Percentiles rank a stretch among this genome's conserved stretches.
Evolutionary conservation across 768 basidiomycete genomes (phyloP).

Genomic region (Guyanaporus albipodus): DNA sequence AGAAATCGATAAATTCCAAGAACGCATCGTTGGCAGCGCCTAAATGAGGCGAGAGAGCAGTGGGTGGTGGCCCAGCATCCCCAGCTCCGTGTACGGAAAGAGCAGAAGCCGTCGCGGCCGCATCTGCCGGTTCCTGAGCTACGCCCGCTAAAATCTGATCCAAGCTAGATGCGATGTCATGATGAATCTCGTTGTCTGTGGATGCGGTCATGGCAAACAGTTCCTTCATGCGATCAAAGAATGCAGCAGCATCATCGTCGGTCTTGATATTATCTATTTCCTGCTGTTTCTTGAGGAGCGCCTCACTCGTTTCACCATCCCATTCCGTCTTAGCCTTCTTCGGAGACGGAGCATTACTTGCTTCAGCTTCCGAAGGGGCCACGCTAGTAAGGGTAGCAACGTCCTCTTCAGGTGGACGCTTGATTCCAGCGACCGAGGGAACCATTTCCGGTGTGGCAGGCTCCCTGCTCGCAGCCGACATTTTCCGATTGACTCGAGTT

Average conservation of each 20-base stretch:
- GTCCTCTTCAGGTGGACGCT: constrained; percentile 35
- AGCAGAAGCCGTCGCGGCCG: constrained; percentile 29
- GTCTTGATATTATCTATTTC: constrained; percentile 50
- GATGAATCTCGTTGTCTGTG: constrained; percentile 36
- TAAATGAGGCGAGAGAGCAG: constrained; percentile 33
- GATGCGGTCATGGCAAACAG: constrained; percentile 49
- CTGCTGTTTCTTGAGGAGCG: constrained; percentile 38
- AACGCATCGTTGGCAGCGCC: constrained; percentile 34
- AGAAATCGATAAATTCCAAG: constrained; percentile 66
- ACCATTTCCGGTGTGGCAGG: constrained; percentile 36
- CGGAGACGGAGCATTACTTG: constrained; percentile 56
- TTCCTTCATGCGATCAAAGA: constrained; percentile 63
- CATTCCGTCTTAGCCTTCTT: constrained; percentile 72
- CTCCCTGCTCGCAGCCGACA: constrained; percentile 30
- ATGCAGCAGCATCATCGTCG: constrained; percentile 59
- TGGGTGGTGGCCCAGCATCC: constrained; percentile 31
- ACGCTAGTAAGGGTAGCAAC: constrained; percentile 24
- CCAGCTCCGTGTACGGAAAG: constrained; percentile 23
- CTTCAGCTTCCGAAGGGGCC: constrained; percentile 31
- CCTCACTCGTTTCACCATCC: constrained; percentile 57
- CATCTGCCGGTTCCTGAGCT: constrained; percentile 35
- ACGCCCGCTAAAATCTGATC: constrained; percentile 63
- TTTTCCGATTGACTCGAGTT: constrained; percentile 26
- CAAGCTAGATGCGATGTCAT: constrained; percentile 56
- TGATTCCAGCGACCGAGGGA: constrained; percentile 29